Conservation (phyloP, 768 basidiomycete genomes). For the Suillus occidentalis region DNA sequence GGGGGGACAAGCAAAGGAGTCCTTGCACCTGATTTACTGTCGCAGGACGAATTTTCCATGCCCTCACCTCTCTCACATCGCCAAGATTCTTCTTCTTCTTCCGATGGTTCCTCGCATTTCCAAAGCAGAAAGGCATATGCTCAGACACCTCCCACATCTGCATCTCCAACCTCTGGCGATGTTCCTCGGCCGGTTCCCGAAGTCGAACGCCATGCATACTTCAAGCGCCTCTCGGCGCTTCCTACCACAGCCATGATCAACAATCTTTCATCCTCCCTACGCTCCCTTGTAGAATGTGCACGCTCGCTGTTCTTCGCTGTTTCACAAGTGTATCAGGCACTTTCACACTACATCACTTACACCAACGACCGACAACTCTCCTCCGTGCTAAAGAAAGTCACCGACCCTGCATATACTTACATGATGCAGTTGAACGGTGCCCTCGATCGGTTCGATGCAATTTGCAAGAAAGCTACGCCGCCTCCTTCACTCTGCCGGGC, state of each 20-base stretch:
- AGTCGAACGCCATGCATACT: conserved; percentile 87
- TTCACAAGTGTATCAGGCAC: conserved; percentile 85
- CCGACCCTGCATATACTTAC: conserved; percentile 80
- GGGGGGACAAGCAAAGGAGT: conserved; percentile 18
- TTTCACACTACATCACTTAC: conserved; percentile 85
- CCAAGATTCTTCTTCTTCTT: conserved; percentile 49
- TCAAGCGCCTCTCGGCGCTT: conserved; percentile 83
- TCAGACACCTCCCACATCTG: conserved; percentile 33
- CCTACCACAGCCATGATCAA: conserved; percentile 60
- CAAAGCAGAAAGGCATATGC: conserved; percentile 23
- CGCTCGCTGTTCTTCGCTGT: conserved; percentile 90
- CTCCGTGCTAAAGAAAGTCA: conserved; percentile 76
- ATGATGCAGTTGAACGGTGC: conserved; percentile 84
- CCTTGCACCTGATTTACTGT: conserved; percentile 9
- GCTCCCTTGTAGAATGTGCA: conserved; percentile 79
- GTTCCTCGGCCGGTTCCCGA: conserved; percentile 49
- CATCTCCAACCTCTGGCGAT: conserved; percentile 41
- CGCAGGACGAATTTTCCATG: conserved; percentile 33
- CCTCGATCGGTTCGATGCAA: conserved; percentile 87
- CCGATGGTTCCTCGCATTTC: conserved; percentile 27
- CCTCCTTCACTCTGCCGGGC: conserved; percentile 70
- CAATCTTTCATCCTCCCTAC: conserved; percentile 68
- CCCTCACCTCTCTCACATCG: conserved; percentile 42
- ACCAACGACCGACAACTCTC: conserved; percentile 82
- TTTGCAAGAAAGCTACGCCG: conserved; percentile 68